phyloP scores from a whole-genome alignment of 2,329 filamentous ascomycete species.

The Sordariomycetes sp. region DNA sequence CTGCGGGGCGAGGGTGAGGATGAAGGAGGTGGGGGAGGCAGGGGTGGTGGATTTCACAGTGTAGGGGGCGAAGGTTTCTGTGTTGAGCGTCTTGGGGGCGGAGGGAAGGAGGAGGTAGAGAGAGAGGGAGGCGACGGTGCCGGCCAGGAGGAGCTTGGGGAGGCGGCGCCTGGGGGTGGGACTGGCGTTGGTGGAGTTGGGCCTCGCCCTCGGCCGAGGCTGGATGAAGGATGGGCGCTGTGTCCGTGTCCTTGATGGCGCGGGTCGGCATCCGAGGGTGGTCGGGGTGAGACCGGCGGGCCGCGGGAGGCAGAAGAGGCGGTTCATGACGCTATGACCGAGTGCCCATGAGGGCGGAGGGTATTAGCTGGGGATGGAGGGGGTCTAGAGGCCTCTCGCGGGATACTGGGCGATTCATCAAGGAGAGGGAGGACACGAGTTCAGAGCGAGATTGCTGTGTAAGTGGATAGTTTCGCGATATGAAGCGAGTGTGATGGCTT shows the following conservation, averaged over 20 bases:
- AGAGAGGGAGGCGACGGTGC: not conserved
- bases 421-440: not conserved
- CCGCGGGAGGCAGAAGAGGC: not conserved
- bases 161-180: not conserved
- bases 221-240: not conserved
- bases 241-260: not conserved
- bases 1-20: conserved; percentile 47
- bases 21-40: conserved; percentile 53
- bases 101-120: not conserved
- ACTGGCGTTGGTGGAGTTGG: not conserved
- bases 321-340: not conserved
- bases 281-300: not conserved
- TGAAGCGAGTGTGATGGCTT: not conserved
- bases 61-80: conserved; percentile 50
- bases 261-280: not conserved
- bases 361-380: not conserved
- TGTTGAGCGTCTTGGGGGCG: conserved; percentile 31
- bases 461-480: not conserved
- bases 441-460: not conserved
- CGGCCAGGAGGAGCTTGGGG: conserved; percentile 3
- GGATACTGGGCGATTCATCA: not conserved
- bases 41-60: conserved; percentile 45
- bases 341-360: not conserved
- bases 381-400: not conserved
- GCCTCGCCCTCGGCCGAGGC: not conserved